phyloP scores from a whole-genome alignment of 1,284 basidiomycete species.

The Meripilus lineatus region DNA sequence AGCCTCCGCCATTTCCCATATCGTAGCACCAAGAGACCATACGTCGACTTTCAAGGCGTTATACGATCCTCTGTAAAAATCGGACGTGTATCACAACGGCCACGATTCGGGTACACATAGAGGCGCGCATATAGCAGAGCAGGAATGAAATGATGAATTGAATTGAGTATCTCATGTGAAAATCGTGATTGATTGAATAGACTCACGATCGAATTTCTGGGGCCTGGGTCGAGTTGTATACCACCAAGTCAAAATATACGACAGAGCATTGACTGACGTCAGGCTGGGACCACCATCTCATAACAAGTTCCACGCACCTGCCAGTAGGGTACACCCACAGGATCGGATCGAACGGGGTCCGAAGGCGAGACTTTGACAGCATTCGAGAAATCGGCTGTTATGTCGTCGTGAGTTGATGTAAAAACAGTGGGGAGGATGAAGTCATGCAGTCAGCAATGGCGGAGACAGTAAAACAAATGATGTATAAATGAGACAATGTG shows the following conservation, averaged over 20 bases:
- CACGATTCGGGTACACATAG: too few species aligned
- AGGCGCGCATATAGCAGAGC: too few species aligned
- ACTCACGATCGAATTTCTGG: constrained; percentile 64
- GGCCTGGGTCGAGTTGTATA: constrained; percentile 40
- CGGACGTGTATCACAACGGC: constrained; percentile 2
- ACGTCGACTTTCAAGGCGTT: constrained; percentile 71
- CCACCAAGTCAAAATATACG: not conserved
- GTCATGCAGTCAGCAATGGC: not conserved
- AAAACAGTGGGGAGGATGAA: constrained; percentile 1
- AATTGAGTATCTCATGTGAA: not conserved
- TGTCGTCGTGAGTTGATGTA: not conserved
- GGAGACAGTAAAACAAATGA: constrained; percentile 1
- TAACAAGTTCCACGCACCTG: constrained; percentile 38
- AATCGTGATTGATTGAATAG: not conserved
- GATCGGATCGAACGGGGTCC: constrained; percentile 46
- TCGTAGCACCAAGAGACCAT: constrained; percentile 77
- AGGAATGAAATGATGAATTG: too few species aligned
- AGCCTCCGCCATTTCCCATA: constrained; percentile 75
- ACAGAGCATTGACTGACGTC: constrained; percentile 7
- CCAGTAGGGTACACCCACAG: constrained; percentile 72
- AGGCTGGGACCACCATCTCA: not conserved
- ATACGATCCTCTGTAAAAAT: constrained; percentile 50
- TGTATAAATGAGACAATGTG: too few species aligned
- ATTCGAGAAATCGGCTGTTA: constrained; percentile 70
- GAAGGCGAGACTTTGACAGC: constrained; percentile 52